Conservation (phyloP, 1,284 basidiomycete genomes). For the Golubevia sp. region DNA sequence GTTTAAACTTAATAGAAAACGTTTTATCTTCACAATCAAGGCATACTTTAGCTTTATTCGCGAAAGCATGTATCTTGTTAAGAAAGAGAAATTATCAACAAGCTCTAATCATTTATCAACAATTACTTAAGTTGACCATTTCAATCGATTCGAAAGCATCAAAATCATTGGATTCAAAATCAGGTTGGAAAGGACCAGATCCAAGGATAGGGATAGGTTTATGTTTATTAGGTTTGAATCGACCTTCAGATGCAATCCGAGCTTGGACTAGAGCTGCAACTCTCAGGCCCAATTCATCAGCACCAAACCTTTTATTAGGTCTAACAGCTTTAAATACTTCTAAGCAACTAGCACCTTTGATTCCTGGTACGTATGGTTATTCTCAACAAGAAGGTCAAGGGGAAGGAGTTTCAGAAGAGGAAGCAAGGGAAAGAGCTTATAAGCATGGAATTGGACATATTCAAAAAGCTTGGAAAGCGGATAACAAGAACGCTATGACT, state of each 20-base stretch:
- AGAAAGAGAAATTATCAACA: slow-evolving; percentile 36
- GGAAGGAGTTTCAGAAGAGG: slow-evolving; percentile 33
- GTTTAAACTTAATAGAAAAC: slow-evolving; percentile 27
- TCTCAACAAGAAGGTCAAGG: slow-evolving; percentile 12
- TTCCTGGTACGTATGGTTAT: slow-evolving; percentile 34
- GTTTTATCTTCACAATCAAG: slow-evolving; percentile 28
- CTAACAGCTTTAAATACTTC: slow-evolving; percentile 46
- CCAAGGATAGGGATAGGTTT: slow-evolving; percentile 56
- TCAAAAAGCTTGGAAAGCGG: slow-evolving; percentile 49
- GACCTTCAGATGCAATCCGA: slow-evolving; percentile 42
- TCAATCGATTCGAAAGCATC: slow-evolving; percentile 29
- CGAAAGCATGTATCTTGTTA: slow-evolving; percentile 49
- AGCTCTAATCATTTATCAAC: slow-evolving; percentile 51
- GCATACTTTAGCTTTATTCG: slow-evolving; percentile 48
- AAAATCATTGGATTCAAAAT: too few relatives aligned
- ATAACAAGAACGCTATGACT: slow-evolving; percentile 53
- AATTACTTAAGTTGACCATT: slow-evolving; percentile 36
- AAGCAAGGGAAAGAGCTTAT: slow-evolving; percentile 44
- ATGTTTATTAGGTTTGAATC: slow-evolving; percentile 48
- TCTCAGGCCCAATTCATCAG: slow-evolving; percentile 22
- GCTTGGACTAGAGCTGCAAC: slow-evolving; percentile 53
- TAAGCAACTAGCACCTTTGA: slow-evolving; percentile 29
- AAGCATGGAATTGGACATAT: slow-evolving; percentile 45
- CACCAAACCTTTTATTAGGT: slow-evolving; percentile 47
- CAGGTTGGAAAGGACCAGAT: slow-evolving; percentile 44